Evolutionary conservation across 2,329 filamentous ascomycete species (phyloP).

Genomic region (Fusarium stilboides): DNA sequence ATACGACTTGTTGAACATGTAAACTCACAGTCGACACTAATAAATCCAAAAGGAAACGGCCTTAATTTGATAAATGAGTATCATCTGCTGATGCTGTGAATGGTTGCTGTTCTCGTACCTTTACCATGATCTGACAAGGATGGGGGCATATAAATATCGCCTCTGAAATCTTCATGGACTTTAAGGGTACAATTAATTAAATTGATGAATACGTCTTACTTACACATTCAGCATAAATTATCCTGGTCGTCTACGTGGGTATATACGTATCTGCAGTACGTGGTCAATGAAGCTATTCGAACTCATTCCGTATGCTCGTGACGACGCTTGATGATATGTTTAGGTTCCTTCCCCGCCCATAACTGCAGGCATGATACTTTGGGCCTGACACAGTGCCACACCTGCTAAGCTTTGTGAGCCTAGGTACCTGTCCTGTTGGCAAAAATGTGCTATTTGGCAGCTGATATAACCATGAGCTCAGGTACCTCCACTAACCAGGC

Average conservation of each 20-base stretch:
- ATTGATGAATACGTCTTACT: background rate
- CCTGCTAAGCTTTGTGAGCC: slow-evolving; percentile 21
- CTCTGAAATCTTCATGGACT: too few species aligned
- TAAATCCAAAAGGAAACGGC: background rate
- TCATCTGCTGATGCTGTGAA: background rate
- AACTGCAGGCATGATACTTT: slow-evolving; percentile 18
- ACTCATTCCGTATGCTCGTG: slow-evolving; percentile 20
- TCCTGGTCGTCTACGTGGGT: slow-evolving; percentile 14
- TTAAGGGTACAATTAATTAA: background rate
- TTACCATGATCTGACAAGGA: too few species aligned
- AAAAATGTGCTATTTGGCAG: slow-evolving; percentile 1
- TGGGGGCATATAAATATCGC: too few species aligned
- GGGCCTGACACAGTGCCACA: background rate
- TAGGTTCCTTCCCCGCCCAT: slow-evolving; percentile 17
- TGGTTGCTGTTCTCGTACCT: background rate
- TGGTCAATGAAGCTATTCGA: slow-evolving; percentile 28
- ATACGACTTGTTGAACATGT: slow-evolving; percentile 17
- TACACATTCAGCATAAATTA: background rate
- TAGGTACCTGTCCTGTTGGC: slow-evolving; percentile 15
- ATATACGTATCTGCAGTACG: slow-evolving; percentile 38
- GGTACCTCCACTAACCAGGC: slow-evolving; percentile 35
- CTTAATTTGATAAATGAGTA: background rate
- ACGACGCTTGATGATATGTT: slow-evolving; percentile 33
- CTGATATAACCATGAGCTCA: background rate
- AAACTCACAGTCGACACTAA: slow-evolving; percentile 9